Percentiles rank a stretch among this genome's conserved stretches.
phyloP scores from a whole-genome alignment of 805 yeast species.

The Kodamaea neixiangensis region DNA sequence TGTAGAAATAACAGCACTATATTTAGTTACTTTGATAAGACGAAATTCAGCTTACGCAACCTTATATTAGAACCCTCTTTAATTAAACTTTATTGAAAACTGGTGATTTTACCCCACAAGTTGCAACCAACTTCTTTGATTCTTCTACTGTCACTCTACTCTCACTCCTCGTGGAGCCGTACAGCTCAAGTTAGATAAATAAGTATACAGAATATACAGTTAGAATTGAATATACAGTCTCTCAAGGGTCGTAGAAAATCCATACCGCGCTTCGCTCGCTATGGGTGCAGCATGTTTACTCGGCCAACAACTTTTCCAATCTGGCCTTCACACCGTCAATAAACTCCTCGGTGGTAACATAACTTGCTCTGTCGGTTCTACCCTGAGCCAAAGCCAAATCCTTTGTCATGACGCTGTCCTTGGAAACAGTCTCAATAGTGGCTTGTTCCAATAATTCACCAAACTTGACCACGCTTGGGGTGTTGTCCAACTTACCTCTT shows the following conservation, averaged over 20 bases:
- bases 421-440: conserved; percentile 70
- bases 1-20: no score
- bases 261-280: no score
- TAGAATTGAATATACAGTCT: neutral
- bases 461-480: conserved; percentile 69
- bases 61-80: no score
- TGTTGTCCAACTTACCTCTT: conserved; percentile 74
- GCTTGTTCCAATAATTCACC: conserved; percentile 66
- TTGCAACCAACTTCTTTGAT: no score
- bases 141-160: no score
- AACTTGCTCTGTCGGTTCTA: conserved; percentile 57
- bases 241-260: no score
- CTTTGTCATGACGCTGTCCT: conserved; percentile 79
- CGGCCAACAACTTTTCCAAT: conserved; percentile 39
- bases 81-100: no score
- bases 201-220: neutral
- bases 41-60: no score
- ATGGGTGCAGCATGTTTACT: conserved; percentile 1
- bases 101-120: no score
- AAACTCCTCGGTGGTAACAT: conserved; percentile 75
- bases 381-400: conserved; percentile 77
- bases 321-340: conserved; percentile 73
- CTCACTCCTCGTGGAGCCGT: no score
- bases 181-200: no score
- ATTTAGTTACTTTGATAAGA: no score